Evolutionary conservation across 106 monocot species (phyloP).

Genomic region (Phalaenopsis aphrodite): DNA sequence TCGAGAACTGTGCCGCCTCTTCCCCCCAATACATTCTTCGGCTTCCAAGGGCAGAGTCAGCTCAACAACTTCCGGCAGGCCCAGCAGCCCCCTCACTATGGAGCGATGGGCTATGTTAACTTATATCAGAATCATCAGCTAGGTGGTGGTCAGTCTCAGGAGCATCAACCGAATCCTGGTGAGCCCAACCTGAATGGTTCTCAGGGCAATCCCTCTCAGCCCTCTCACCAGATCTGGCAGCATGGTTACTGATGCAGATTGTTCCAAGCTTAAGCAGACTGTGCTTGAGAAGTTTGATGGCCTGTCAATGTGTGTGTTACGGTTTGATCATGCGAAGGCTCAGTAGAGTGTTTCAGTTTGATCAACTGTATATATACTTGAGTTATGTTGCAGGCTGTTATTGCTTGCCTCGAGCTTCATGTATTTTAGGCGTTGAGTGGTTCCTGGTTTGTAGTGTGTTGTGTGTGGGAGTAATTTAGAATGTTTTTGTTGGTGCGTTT

Average conservation of each 20-base stretch:
- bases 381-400: slow-evolving; percentile 4
- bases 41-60: slow-evolving; percentile 69
- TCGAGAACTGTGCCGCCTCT: slow-evolving; percentile 70
- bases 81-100: slow-evolving; percentile 67
- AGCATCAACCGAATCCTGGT: slow-evolving; percentile 50
- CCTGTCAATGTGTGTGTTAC: background rate
- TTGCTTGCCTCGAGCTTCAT: background rate
- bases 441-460: slow-evolving; percentile 8
- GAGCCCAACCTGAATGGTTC: slow-evolving; percentile 42
- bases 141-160: slow-evolving; percentile 36
- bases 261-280: background rate
- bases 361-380: slow-evolving; percentile 8
- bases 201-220: slow-evolving; percentile 55
- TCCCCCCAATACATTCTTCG: slow-evolving; percentile 62
- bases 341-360: slow-evolving; percentile 2
- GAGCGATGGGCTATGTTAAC: slow-evolving; percentile 54
- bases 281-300: no score
- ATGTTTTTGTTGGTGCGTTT: background rate
- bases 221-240: slow-evolving; percentile 78
- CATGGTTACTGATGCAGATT: slow-evolving; percentile 44
- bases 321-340: background rate
- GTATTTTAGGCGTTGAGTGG: slow-evolving; percentile 2
- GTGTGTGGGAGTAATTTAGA: slow-evolving; percentile 1
- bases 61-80: slow-evolving; percentile 62
- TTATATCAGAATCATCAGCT: slow-evolving; percentile 75